phyloP scores from a whole-genome alignment of 2,329 filamentous ascomycete genomes.

The Tolypocladium ophioglossoides region DNA sequence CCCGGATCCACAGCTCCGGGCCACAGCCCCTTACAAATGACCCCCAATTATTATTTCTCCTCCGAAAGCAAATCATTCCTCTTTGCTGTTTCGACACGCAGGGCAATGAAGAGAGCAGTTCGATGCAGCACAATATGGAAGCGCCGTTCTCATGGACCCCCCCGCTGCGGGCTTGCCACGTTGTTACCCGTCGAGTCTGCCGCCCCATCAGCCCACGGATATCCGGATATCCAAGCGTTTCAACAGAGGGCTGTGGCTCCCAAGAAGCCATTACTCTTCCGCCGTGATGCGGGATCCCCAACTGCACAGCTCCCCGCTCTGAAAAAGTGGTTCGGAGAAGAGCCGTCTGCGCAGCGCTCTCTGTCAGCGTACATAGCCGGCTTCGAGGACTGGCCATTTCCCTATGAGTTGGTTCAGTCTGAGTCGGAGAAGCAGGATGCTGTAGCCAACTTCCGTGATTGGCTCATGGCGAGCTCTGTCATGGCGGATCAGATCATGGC shows the following conservation, averaged over 20 bases:
- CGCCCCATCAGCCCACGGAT: constrained; percentile 3
- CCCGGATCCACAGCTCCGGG: no score
- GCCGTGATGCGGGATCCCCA: constrained; percentile 31
- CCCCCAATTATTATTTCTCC: no score
- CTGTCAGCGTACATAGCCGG: constrained; percentile 18
- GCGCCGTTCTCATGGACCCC: constrained; percentile 1
- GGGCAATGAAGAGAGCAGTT: constrained; percentile 2
- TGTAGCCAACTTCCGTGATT: constrained; percentile 16
- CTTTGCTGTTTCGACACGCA: not conserved
- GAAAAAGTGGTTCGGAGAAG: constrained; percentile 45
- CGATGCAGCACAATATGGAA: not conserved
- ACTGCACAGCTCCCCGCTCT: constrained; percentile 35
- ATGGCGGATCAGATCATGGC: constrained; percentile 19
- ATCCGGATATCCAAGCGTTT: constrained; percentile 33
- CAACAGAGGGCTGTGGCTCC: constrained; percentile 39
- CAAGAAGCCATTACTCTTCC: constrained; percentile 37
- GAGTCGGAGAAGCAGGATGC: constrained; percentile 6
- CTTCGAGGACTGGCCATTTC: constrained; percentile 21
- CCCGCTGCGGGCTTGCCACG: not conserved
- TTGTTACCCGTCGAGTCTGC: constrained; percentile 2
- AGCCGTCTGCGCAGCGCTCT: not conserved
- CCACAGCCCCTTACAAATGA: no score
- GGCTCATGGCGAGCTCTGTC: constrained; percentile 14
- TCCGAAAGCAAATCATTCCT: not conserved
- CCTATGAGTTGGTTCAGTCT: constrained; percentile 27